Conservation (phyloP, 2,329 filamentous ascomycete genomes). For the Pleoardoris graminearum region DNA sequence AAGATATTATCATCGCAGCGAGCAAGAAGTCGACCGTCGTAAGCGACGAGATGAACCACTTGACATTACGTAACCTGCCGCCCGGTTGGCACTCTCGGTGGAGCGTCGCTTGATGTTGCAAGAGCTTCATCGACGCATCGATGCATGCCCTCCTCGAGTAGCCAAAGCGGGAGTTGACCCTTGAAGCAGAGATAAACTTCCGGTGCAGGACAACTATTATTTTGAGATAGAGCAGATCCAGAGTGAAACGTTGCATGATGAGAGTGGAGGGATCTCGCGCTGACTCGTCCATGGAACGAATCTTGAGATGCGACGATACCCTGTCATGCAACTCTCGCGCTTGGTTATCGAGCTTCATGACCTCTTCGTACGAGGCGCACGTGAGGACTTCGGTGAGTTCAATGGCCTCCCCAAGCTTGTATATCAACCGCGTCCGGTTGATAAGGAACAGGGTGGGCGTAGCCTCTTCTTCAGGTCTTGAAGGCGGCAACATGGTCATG, state of each 20-base stretch:
- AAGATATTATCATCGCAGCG: constrained; percentile 79
- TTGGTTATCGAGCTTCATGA: constrained; percentile 63
- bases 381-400: constrained; percentile 65
- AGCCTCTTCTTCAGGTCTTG: constrained; percentile 68
- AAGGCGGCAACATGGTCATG: constrained; percentile 68
- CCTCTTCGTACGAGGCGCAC: constrained; percentile 65
- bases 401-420: constrained; percentile 71
- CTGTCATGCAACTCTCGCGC: constrained; percentile 63
- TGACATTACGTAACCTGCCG: constrained; percentile 71
- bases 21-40: constrained; percentile 85
- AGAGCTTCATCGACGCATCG: constrained; percentile 80
- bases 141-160: constrained; percentile 84
- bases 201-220: constrained; percentile 86
- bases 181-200: constrained; percentile 77
- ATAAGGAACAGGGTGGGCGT: constrained; percentile 82
- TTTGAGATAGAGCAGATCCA: constrained; percentile 87
- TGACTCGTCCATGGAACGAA: constrained; percentile 73
- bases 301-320: constrained; percentile 77
- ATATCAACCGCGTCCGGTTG: constrained; percentile 68
- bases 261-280: constrained; percentile 69
- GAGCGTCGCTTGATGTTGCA: constrained; percentile 76
- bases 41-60: constrained; percentile 78
- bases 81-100: constrained; percentile 73
- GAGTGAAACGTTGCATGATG: constrained; percentile 79
- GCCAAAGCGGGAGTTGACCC: constrained; percentile 75